phyloP scores from a whole-genome alignment of 2,329 filamentous ascomycete genomes.

The Colletotrichum trifolii region DNA sequence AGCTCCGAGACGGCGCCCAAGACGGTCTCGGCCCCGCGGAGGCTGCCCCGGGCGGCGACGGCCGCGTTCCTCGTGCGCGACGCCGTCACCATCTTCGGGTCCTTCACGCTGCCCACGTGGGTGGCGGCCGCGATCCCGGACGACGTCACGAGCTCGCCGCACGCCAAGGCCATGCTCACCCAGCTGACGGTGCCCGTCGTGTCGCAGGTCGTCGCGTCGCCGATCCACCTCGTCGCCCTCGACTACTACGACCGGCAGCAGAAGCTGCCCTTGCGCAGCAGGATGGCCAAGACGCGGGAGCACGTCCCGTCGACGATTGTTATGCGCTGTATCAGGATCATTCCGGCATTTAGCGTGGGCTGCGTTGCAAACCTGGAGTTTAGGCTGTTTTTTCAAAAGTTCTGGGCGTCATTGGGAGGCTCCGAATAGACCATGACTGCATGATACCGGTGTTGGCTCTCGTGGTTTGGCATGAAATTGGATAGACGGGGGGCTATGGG shows the following conservation, averaged over 20 bases:
- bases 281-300: constrained; percentile 39
- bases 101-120: constrained; percentile 44
- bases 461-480: no score
- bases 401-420: neutral
- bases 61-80: constrained; percentile 44
- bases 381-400: constrained; percentile 4
- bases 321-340: constrained; percentile 43
- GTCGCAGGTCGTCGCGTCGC: constrained; percentile 46
- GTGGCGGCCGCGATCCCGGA: constrained; percentile 43
- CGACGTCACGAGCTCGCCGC: constrained; percentile 38
- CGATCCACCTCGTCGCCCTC: constrained; percentile 43
- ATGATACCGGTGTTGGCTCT: no score
- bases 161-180: constrained; percentile 42
- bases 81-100: constrained; percentile 47
- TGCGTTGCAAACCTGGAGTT: constrained; percentile 42
- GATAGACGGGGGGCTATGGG: no score
- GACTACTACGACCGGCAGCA: constrained; percentile 39
- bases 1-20: constrained; percentile 6
- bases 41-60: constrained; percentile 40
- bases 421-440: no score
- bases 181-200: constrained; percentile 45
- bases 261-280: constrained; percentile 36
- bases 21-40: constrained; percentile 25
- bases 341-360: constrained; percentile 47
- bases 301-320: constrained; percentile 43